Evolutionary conservation across 768 basidiomycete genomes (phyloP), one percentile per base, ranked within the genome.

Genomic region (Mycena sanguinolenta): DNA sequence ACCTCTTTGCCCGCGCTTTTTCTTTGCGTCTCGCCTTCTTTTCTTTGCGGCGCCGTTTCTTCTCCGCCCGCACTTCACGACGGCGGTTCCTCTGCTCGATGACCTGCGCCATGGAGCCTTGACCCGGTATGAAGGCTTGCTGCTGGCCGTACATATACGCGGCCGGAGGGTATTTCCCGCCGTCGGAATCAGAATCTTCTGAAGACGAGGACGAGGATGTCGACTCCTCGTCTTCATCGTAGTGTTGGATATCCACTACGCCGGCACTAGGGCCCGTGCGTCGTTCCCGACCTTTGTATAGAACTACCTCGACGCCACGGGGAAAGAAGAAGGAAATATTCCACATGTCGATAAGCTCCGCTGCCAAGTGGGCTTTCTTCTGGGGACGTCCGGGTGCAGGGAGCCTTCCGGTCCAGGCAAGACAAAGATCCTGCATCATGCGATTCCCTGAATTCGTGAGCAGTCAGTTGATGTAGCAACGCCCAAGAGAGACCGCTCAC

Each of bases 341-440:
- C 94, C 94, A 96, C 32, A 92, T 82, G 70, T 95, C 89, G 72
- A 95, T 82, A 34, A 95, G 85, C 76, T 94, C 92, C n/a, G 88
- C 88, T 14, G 88, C 80, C 54, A 95, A 83, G 14, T 81, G 83
- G 27, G 92, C 86, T 17, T 89, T 87, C 74, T 87, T 89, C 14
- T 90, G 88, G 32, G 84, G 77, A 65, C 83, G 83, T 21, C 88
- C 88, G 2, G 90, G 87, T 30, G 92, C 86, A 3, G 93, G 93
- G 64, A 95, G 85, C 69, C 87, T 89, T n/a, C 91, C 92, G 21
- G 87, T 85, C 94, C 94, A 96, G 0, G 92, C 90, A 28, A 92
- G 84, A 13, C 88, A 85, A 27, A 96, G 77, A 77, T 95, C 94
- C 92, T 90, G 88, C 85, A 92, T 92, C 74, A 93, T 88, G 60